phyloP scores from a whole-genome alignment of 2,329 filamentous ascomycete genomes.

The Cladosporium sphaerospermum region DNA sequence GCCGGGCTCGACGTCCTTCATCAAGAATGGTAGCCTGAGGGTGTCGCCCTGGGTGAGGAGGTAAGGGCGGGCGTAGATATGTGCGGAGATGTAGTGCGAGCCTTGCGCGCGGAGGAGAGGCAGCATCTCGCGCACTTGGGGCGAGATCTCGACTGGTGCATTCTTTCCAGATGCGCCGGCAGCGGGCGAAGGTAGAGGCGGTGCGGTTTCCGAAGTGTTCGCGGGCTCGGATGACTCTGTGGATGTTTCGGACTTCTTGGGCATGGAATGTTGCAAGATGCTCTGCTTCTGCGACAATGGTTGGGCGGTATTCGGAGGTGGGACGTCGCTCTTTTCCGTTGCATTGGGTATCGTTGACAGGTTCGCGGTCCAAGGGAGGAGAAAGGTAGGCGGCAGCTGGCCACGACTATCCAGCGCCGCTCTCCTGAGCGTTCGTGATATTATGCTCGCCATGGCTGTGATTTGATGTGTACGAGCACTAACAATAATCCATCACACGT shows the following conservation, averaged over 20 bases:
- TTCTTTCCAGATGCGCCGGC: slow-evolving; percentile 24
- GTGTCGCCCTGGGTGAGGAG: slow-evolving; percentile 59
- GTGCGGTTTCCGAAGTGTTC: slow-evolving; percentile 36
- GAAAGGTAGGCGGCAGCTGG: slow-evolving; percentile 46
- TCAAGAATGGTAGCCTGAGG: slow-evolving; percentile 44
- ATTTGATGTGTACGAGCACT: neutral
- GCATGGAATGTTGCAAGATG: neutral
- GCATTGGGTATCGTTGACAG: slow-evolving; percentile 33
- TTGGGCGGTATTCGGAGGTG: slow-evolving; percentile 25
- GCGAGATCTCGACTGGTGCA: slow-evolving; percentile 21
- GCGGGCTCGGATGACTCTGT: slow-evolving; percentile 26
- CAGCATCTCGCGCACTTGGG: slow-evolving; percentile 52
- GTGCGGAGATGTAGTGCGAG: slow-evolving; percentile 69
- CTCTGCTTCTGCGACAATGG: slow-evolving; percentile 1
- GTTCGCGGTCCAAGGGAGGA: slow-evolving; percentile 46
- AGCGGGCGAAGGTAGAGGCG: slow-evolving; percentile 23
- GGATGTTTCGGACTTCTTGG: neutral
- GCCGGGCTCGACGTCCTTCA: slow-evolving; percentile 55
- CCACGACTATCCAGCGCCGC: slow-evolving; percentile 56
- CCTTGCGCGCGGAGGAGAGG: slow-evolving; percentile 68
- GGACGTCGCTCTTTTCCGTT: slow-evolving; percentile 30
- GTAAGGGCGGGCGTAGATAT: slow-evolving; percentile 74
- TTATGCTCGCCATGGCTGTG: slow-evolving; percentile 29
- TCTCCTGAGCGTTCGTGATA: slow-evolving; percentile 53
- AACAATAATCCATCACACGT: neutral